Base-by-base conservation (phyloP, 371 early-diverging fungal genomes). In the Apophysomyces ossiformis region DNA sequence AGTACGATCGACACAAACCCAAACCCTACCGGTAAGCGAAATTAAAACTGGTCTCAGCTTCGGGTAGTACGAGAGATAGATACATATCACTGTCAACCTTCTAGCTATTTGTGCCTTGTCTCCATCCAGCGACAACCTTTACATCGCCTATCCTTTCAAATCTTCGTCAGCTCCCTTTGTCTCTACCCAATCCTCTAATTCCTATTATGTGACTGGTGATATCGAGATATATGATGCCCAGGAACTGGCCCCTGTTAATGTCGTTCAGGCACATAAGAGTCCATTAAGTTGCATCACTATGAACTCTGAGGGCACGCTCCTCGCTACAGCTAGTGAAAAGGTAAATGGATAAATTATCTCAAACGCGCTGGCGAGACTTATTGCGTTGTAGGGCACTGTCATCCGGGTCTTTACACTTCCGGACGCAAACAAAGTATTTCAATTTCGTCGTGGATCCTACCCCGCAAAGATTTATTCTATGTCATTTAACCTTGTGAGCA, bases 251-350 rank as follows among this genome's bases (percentile, higher is more conserved):
- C 87, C 94, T 5, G 92, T 95, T 46, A 95, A 92, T 67, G 93
- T 96, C 63, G 90, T 97, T 26, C 93, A 93, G 68, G 99, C 99
- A 0, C 98, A 98, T 74, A 97, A 97, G 78, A 88, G 88, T 13
- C 89, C 95, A 1, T 79, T 97, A 16, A 87, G 92, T 47, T 90
- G 87, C 66, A 79, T 98, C 57, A 85, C 89, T 4, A 96, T 96
- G 78, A 95, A 92, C 77, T 85, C 87, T 26, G 93, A 96, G 39
- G 98, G 99, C 15, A 93, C 93, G 0, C 74, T 95, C 76, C 75
- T 98, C n/a, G 99, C 96, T 18, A 98, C 97, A 3, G 90, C 96
- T 7, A 93, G 93, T 73, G 97, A 97, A 69, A 97, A 96, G 92
- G 94, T 88, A 76, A 59, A 26, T 26, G 3, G 32, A 26, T 26